phyloP scores from a whole-genome alignment of 78 protist genomes.

The Ministeria vibrans region DNA sequence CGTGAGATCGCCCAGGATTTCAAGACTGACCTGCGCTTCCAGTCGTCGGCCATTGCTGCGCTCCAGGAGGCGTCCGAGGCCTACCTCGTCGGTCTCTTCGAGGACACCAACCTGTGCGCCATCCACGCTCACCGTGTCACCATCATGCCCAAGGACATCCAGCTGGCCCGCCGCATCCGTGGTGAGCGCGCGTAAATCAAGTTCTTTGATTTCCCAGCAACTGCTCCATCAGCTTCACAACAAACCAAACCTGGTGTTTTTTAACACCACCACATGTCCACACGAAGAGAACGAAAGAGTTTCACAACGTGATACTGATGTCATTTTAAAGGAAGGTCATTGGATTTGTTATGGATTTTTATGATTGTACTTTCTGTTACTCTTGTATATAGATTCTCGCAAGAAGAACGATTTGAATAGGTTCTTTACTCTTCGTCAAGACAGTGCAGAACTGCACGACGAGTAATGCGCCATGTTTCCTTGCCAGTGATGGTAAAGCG shows the following conservation, averaged over 20 bases:
- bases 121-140: conserved; percentile 71
- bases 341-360: no score
- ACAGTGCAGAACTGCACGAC: no score
- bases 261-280: conserved; percentile 8
- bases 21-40: conserved; percentile 54
- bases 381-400: no score
- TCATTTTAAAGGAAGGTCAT: no score
- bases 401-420: no score
- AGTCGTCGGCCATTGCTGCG: conserved; percentile 50
- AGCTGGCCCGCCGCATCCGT: conserved; percentile 86
- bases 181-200: conserved; percentile 79
- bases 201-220: background rate
- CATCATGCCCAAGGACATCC: conserved; percentile 89
- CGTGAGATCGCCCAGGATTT: conserved; percentile 59
- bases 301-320: no score
- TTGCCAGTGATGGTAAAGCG: no score
- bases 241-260: background rate
- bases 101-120: conserved; percentile 70
- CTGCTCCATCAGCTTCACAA: background rate
- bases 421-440: no score
- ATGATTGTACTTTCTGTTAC: no score
- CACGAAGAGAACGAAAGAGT: no score
- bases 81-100: conserved; percentile 60
- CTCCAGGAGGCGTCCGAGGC: conserved; percentile 69
- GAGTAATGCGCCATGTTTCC: no score